Base-by-base conservation (phyloP, 176 grass and related monocot genomes). In the Oryza meridionalis region DNA sequence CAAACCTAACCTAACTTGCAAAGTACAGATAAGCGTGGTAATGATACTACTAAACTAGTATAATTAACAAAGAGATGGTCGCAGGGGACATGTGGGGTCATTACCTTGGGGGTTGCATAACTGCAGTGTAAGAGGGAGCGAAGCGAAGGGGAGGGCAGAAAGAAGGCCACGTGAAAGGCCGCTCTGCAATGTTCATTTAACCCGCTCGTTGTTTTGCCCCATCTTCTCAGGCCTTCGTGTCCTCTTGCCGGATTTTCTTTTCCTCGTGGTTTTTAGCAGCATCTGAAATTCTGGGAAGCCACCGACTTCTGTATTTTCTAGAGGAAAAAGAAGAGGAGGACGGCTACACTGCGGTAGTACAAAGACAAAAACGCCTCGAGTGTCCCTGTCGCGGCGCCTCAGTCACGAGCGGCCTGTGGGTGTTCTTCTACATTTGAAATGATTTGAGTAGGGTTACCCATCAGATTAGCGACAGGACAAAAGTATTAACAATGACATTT, bases 101-200 rank as follows among this genome's bases (percentile, higher is more conserved):
- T 63, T 6, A 7, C 76, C 69, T 84, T 45, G 80, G 85, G 84
- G 13, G 40, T 80, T 75, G 85, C 13, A 87, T 16, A 80, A 43
- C 75, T 75, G 76, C 40, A 25, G 50, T 70, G 70, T 12, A 17
- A 24, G 7, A 64, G 35, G 21, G 44, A 46, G 7, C 9, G 9
- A 19, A 26, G 76, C 11, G 55, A 15, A 17, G 12, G 17, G 9
- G 33, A 37, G 65, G 67, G 50, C 68, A 76, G 76, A 84, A 84
- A 76, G 81, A 81, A 42, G 14, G 64, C 76, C 89, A 87, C 84
- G 89, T 90, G 89, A 84, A 64, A 59, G 88, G 46, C 81, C 53
- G 59, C 2, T 5, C 76, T 76, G 82, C 62, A 80, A 51, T 35
- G 33, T 35, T 75, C 69, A 86, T 63, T 61, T 6, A 87, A 69